phyloP scores from a whole-genome alignment of 2,329 filamentous ascomycete genomes.

The Xylaria sp. region DNA sequence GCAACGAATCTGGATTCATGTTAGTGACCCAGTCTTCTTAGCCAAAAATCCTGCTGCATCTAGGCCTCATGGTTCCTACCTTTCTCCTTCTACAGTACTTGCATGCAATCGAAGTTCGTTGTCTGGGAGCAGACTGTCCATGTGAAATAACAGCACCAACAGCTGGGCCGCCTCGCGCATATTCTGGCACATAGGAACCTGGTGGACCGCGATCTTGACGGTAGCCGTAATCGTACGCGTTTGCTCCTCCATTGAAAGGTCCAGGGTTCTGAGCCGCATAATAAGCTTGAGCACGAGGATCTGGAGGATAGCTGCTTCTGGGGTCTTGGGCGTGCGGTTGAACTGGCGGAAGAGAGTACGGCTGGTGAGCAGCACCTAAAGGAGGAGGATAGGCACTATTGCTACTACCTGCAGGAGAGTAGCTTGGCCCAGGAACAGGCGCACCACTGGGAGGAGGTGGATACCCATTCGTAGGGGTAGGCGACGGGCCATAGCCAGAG shows the following conservation, averaged over 20 bases:
- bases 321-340: slow-evolving; percentile 51
- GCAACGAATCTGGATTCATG: slow-evolving; percentile 64
- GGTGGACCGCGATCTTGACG: slow-evolving; percentile 48
- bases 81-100: slow-evolving; percentile 71
- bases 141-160: slow-evolving; percentile 52
- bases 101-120: slow-evolving; percentile 70
- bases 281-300: slow-evolving; percentile 52
- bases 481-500: slow-evolving; percentile 56
- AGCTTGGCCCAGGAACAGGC: slow-evolving; percentile 38
- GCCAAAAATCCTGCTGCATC: slow-evolving; percentile 8
- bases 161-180: slow-evolving; percentile 49
- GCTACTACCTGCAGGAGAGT: slow-evolving; percentile 44
- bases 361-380: slow-evolving; percentile 34
- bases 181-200: slow-evolving; percentile 48
- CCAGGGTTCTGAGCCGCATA: slow-evolving; percentile 39
- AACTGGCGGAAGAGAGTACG: slow-evolving; percentile 45
- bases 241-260: slow-evolving; percentile 38
- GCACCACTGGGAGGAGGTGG: slow-evolving; percentile 50
- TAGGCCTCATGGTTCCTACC: slow-evolving; percentile 52
- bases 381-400: slow-evolving; percentile 44
- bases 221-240: slow-evolving; percentile 50
- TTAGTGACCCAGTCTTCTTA: slow-evolving; percentile 41
- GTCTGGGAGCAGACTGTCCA: slow-evolving; percentile 66
- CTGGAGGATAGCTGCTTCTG: slow-evolving; percentile 52
- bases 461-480: slow-evolving; percentile 60